Percentiles rank a stretch among this genome's conserved stretches.
These are phyloP conservation scores for Pythium catenulatum DNA, from an alignment of 352 stramenopile species.

Conservation along the genomic window DNA sequence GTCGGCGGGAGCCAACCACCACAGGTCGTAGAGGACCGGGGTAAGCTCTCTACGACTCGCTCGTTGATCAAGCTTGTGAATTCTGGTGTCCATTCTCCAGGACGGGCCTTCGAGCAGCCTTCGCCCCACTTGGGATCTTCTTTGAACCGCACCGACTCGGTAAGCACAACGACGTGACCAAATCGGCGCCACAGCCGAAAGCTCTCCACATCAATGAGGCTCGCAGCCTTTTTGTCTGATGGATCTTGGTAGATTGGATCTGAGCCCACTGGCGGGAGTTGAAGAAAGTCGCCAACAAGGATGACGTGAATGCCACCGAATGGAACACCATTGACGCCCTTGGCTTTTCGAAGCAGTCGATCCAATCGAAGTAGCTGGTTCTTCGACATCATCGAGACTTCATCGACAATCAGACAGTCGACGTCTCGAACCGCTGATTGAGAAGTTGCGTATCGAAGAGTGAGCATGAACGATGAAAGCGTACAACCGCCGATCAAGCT, in stretches of 20 bases:
- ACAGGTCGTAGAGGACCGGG: too few species aligned
- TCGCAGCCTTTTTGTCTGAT: neutral
- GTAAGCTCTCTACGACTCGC: too few species aligned
- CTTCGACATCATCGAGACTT: conserved; percentile 46
- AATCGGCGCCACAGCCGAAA: conserved; percentile 18
- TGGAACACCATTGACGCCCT: neutral
- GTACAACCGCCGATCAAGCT: conserved; percentile 29
- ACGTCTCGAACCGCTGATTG: neutral
- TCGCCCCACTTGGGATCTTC: conserved; percentile 53
- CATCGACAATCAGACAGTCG: conserved; percentile 40
- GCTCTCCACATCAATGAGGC: conserved; percentile 1
- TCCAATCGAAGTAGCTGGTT: conserved; percentile 12
- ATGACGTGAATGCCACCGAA: conserved; percentile 5
- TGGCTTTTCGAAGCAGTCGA: neutral
- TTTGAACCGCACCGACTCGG: conserved; percentile 46
- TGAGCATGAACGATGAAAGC: neutral
- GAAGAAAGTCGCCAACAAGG: neutral
- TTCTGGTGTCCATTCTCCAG: too few species aligned
- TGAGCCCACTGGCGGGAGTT: neutral
- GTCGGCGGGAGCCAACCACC: too few species aligned
- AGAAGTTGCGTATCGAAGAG: neutral
- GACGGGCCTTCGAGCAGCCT: conserved; percentile 44
- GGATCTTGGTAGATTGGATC: neutral
- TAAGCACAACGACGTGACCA: neutral
- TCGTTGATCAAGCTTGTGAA: too few species aligned